Evolutionary conservation across 768 basidiomycete species (phyloP).

Genomic region (Rhodotorula taiwanensis): DNA sequence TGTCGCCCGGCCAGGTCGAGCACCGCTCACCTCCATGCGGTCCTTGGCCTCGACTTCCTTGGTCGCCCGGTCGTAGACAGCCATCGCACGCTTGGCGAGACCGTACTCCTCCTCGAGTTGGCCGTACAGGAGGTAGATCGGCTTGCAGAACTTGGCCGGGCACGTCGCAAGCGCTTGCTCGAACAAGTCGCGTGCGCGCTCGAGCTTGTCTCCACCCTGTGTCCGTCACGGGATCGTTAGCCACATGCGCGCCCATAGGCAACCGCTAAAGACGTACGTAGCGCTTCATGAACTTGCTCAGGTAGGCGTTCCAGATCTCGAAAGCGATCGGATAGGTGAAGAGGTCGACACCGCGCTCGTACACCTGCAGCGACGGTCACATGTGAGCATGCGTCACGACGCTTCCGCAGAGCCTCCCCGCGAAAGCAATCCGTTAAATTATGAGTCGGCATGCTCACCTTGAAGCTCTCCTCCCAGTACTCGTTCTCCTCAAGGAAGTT

Average conservation of each 20-base stretch:
- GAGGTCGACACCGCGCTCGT: slow-evolving; percentile 91
- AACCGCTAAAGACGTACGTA: slow-evolving; percentile 57
- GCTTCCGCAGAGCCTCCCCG: background rate
- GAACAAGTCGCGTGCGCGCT: slow-evolving; percentile 92
- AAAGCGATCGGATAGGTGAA: slow-evolving; percentile 98
- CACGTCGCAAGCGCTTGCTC: slow-evolving; percentile 97
- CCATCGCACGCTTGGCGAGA: slow-evolving; percentile 90
- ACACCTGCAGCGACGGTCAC: slow-evolving; percentile 67
- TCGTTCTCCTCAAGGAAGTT: slow-evolving; percentile 94
- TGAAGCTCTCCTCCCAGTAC: slow-evolving; percentile 98
- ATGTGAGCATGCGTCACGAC: background rate
- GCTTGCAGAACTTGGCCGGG: slow-evolving; percentile 87
- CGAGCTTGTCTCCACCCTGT: slow-evolving; percentile 85
- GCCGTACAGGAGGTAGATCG: slow-evolving; percentile 93
- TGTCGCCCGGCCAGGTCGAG: too few species aligned
- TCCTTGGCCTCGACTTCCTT: slow-evolving; percentile 78
- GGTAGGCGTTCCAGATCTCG: slow-evolving; percentile 98
- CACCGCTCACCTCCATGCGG: slow-evolving; percentile 81
- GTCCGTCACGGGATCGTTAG: too few species aligned
- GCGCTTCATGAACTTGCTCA: slow-evolving; percentile 93
- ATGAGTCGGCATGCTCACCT: slow-evolving; percentile 50
- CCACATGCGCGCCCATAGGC: background rate
- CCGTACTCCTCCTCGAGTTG: slow-evolving; percentile 91
- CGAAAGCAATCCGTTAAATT: background rate
- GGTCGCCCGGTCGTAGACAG: slow-evolving; percentile 87